Conservation (phyloP, 1,139 yeast genomes). For the Martiniozyma asiatica region DNA sequence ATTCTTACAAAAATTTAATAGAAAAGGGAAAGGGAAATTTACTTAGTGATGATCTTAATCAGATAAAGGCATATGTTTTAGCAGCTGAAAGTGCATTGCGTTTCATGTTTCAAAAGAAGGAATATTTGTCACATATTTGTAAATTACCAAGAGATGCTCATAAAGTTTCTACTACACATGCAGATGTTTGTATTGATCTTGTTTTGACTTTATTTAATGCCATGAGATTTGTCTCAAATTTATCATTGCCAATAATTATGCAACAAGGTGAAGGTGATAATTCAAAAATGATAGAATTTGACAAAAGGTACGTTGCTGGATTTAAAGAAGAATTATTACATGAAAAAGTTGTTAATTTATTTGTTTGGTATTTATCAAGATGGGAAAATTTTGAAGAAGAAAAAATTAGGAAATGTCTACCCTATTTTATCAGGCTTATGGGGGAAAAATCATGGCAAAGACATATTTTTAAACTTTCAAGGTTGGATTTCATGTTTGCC, state of each 20-base stretch:
- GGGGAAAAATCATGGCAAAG: constrained; percentile 41
- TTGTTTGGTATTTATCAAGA: constrained; percentile 29
- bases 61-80: constrained; percentile 35
- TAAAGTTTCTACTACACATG: constrained; percentile 52
- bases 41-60: constrained; percentile 45
- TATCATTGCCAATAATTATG: constrained; percentile 36
- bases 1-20: constrained; percentile 38
- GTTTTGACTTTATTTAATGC: constrained; percentile 57
- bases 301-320: constrained; percentile 23
- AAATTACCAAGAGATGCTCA: constrained; percentile 55
- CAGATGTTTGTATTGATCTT: constrained; percentile 52
- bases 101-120: constrained; percentile 51
- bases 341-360: constrained; percentile 18
- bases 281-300: constrained; percentile 12
- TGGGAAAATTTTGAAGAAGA: constrained; percentile 51
- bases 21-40: constrained; percentile 39
- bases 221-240: constrained; percentile 54
- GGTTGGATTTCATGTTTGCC: constrained; percentile 64
- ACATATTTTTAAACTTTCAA: constrained; percentile 45
- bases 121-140: constrained; percentile 47
- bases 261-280: constrained; percentile 7
- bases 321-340: constrained; percentile 16
- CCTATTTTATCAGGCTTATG: constrained; percentile 64
- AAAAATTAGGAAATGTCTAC: constrained; percentile 52
- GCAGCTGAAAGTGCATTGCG: constrained; percentile 23